Evolutionary conservation across 1,284 basidiomycete genomes (phyloP).

Genomic region (Afroboletus lepidellus): DNA sequence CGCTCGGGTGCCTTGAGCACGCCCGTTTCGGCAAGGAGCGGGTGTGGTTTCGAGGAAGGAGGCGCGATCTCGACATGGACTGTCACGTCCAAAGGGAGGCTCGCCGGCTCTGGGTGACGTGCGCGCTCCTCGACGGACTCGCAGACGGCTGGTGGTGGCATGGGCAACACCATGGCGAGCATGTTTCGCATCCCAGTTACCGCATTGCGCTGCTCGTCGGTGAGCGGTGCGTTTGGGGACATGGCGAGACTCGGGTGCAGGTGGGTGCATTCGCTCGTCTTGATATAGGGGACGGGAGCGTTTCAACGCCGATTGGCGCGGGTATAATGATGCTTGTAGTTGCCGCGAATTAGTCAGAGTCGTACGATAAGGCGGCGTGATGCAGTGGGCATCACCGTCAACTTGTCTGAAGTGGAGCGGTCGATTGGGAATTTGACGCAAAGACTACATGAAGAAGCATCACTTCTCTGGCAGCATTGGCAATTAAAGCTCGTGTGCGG

Average conservation of each 20-base stretch:
- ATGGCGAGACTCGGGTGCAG: background rate
- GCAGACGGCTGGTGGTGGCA: background rate
- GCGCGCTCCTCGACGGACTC: constrained; percentile 24
- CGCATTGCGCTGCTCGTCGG: background rate
- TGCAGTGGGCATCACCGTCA: too few relatives aligned
- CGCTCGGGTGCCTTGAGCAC: constrained; percentile 18
- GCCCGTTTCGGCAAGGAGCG: constrained; percentile 8
- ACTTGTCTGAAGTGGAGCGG: too few relatives aligned
- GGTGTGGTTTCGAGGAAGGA: constrained; percentile 9
- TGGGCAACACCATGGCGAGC: background rate
- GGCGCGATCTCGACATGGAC: constrained; percentile 23
- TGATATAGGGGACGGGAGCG: too few relatives aligned
- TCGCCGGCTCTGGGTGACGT: background rate
- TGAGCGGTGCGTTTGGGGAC: background rate
- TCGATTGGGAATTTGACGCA: too few relatives aligned
- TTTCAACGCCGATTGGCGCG: too few relatives aligned
- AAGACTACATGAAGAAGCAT: too few relatives aligned
- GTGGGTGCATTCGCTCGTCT: too few relatives aligned
- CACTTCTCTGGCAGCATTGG: too few relatives aligned
- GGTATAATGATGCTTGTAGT: too few relatives aligned
- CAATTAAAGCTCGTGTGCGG: too few relatives aligned
- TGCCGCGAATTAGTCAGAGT: too few relatives aligned
- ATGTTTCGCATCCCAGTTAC: background rate
- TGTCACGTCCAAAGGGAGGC: constrained; percentile 17
- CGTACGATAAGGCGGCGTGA: too few relatives aligned